Evolutionary conservation across 345 rosid genomes (phyloP), one percentile per base, ranked within the genome.

Genomic region (Aquilaria yunnanensis): DNA sequence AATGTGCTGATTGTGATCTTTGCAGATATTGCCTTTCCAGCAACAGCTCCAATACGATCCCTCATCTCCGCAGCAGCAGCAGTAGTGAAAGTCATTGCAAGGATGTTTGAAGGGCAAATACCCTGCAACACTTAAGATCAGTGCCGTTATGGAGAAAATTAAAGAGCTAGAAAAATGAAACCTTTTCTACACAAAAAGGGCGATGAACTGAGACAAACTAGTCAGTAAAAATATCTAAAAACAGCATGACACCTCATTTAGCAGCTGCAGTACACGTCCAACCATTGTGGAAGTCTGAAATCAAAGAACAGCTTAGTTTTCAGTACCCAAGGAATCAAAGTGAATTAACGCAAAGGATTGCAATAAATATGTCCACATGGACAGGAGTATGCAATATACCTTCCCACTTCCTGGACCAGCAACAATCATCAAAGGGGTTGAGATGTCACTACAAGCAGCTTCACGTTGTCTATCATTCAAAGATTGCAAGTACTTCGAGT

Each of bases 391-490:
- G 43, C 43, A n/a, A 66, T 60, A 61, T 30, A 90, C 98, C 97
- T 93, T 93, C 66, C 98, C 97, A 62, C 98, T 93, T 70, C 98
- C 96, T 32, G 97, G 97, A 77, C 98, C 98, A 69, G 98, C 98
- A 52, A 77, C 81, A 72, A 93, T 89, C 97, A 93, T 86, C 56
- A 84, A 82, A 76, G 98, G 97, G 14, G 74, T 75, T 37, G 92
- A 78, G 56, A 86, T 81, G 64, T 86, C 74, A 74, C 81, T 75
- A 67, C 82, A 84, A 29, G 97, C 98, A 5, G 98, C 98, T 61
- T 85, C 90, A n/a, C 73, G 79, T 70, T 93, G 96, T 80, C 80
- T 80, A 56, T 87, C 96, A 77, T 86, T 93, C 68, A 93, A 82
- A 51, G 85, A 74, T 46, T 68, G 78, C 76, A 85, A 71, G 77